Evolutionary conservation across 192 early-diverging fungal genomes (phyloP).

Genomic region (Hyaloraphidium curvatum): DNA sequence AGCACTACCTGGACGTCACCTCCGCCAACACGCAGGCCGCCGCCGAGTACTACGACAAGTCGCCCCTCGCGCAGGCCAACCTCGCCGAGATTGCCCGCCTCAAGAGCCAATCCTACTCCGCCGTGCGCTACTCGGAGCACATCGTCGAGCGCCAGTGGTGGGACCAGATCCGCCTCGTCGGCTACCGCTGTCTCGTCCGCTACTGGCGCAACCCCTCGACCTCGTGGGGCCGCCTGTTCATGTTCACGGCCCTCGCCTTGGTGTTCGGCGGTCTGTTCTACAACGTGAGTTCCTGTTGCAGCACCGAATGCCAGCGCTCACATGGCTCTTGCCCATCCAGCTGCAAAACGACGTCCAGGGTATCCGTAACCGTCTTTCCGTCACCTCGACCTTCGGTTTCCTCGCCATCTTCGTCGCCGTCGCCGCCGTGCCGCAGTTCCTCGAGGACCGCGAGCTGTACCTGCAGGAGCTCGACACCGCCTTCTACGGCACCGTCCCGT

Average conservation of each 20-base stretch:
- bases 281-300: background rate
- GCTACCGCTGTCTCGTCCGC: background rate
- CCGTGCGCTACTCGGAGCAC: background rate
- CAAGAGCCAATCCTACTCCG: background rate
- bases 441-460: slow-evolving; percentile 1
- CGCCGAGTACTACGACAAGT: background rate
- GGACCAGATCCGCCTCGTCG: background rate
- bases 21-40: background rate
- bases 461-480: background rate
- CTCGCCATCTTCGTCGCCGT: slow-evolving; percentile 1
- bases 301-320: too few species aligned
- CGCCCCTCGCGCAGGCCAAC: background rate
- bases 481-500: background rate
- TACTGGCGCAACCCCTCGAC: background rate
- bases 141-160: background rate
- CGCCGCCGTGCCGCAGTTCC: slow-evolving; percentile 1
- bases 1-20: slow-evolving; percentile 2
- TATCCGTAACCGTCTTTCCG: slow-evolving; percentile 3
- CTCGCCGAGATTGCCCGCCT: background rate
- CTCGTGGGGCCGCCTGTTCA: slow-evolving; percentile 1
- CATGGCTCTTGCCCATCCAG: too few species aligned
- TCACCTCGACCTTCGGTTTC: background rate
- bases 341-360: too few species aligned
- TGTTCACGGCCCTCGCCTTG: background rate
- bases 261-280: background rate